phyloP scores from a whole-genome alignment of 306 rosid species.

The Clitoria ternatea region DNA sequence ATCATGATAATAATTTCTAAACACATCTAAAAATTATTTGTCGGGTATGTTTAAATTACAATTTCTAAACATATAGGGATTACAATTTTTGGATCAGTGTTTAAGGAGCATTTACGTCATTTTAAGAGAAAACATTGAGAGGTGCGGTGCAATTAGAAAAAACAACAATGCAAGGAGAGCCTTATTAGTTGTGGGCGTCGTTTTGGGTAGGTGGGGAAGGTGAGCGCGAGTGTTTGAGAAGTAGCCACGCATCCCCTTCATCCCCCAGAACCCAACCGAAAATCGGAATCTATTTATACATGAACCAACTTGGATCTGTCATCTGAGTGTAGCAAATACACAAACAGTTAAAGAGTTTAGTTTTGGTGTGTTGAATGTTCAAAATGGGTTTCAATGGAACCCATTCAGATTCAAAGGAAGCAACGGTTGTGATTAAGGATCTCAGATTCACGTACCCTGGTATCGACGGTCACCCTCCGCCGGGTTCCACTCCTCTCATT shows the following conservation, averaged over 20 bases:
- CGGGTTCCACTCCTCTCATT: constrained; percentile 82
- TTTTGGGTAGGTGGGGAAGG: neutral
- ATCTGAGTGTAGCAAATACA: too few relatives aligned
- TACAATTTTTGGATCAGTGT: too few relatives aligned
- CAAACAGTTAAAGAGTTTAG: too few relatives aligned
- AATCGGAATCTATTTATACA: neutral
- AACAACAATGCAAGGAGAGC: too few relatives aligned
- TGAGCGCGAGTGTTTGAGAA: constrained; percentile 24
- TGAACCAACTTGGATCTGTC: too few relatives aligned
- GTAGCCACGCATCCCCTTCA: constrained; percentile 16
- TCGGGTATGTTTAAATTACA: too few relatives aligned
- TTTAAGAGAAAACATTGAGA: too few relatives aligned
- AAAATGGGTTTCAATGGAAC: constrained; percentile 31
- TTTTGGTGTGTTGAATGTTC: neutral
- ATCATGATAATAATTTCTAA: too few relatives aligned
- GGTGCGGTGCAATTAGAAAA: too few relatives aligned
- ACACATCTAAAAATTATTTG: too few relatives aligned
- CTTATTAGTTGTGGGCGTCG: neutral
- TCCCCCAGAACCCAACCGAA: neutral
- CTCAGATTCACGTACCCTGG: constrained; percentile 86
- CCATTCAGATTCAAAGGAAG: constrained; percentile 29
- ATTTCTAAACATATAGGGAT: too few relatives aligned
- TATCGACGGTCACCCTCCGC: constrained; percentile 91
- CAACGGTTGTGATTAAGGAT: constrained; percentile 47
- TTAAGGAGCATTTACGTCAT: too few relatives aligned